Evolutionary conservation across 768 basidiomycete species (phyloP).

Genomic region (Lactarius indigo): DNA sequence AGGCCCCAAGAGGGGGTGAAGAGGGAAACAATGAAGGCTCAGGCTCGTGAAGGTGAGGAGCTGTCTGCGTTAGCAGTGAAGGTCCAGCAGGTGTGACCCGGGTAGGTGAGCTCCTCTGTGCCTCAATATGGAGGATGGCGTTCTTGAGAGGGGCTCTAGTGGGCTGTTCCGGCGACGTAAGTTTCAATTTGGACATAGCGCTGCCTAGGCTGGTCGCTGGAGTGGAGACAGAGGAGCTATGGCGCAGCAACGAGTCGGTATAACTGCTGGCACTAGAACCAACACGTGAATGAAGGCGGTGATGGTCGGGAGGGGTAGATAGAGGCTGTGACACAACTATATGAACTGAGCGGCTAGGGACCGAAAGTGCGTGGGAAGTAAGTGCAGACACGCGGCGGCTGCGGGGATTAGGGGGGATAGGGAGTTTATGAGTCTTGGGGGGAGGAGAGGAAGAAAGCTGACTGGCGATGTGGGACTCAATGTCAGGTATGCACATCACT

Average conservation of each 20-base stretch:
- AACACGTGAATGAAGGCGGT: conserved; percentile 17
- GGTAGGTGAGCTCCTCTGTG: conserved; percentile 12
- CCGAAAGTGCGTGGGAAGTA: conserved; percentile 47
- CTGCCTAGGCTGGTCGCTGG: conserved; percentile 34
- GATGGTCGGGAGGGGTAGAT: conserved; percentile 42
- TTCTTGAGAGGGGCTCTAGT: conserved; percentile 4
- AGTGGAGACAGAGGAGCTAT: conserved; percentile 27
- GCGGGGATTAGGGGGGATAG: conserved; percentile 67
- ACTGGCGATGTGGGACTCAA: conserved; percentile 66
- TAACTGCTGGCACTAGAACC: conserved; percentile 31
- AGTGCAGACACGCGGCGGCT: conserved; percentile 59
- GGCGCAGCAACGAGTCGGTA: conserved; percentile 19
- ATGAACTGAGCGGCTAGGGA: conserved; percentile 62
- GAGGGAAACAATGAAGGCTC: background rate
- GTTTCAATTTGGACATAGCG: conserved; percentile 27
- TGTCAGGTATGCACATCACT: conserved; percentile 84
- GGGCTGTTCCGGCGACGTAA: conserved; percentile 18
- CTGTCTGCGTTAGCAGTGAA: conserved; percentile 37
- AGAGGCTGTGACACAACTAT: conserved; percentile 83
- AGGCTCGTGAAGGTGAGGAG: conserved; percentile 11
- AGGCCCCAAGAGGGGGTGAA: background rate
- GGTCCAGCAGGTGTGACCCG: conserved; percentile 29
- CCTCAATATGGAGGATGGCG: background rate
- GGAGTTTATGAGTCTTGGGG: conserved; percentile 77
- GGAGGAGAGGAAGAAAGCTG: conserved; percentile 66